A percentile compares a stretch with the other conserved stretches of the same genome.
phyloP scores from a whole-genome alignment of 2,329 filamentous ascomycete species.

The Pyricularia pennisetigena region DNA sequence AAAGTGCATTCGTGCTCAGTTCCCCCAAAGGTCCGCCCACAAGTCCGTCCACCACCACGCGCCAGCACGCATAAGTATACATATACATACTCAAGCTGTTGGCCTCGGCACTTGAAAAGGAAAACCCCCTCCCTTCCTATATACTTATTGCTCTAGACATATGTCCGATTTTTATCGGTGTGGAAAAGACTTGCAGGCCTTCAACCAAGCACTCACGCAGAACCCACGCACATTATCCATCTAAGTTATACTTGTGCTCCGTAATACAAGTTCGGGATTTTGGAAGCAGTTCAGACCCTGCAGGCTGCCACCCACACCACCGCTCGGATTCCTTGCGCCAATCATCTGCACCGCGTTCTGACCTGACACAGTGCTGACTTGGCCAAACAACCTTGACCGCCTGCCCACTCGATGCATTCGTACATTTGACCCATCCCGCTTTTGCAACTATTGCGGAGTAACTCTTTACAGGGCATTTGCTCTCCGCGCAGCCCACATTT shows the following conservation, averaged over 20 bases:
- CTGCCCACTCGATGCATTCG: neutral
- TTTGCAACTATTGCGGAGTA: neutral
- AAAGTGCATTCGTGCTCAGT: neutral
- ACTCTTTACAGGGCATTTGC: neutral
- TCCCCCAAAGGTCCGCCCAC: neutral
- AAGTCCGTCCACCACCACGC: neutral
- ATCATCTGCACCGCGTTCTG: neutral
- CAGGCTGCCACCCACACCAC: neutral
- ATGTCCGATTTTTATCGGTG: neutral
- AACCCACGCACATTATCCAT: neutral
- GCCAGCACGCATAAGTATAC: neutral
- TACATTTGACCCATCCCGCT: neutral
- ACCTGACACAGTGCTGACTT: neutral
- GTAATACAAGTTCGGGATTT: neutral
- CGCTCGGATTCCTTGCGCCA: constrained; percentile 4
- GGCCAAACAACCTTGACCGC: constrained; percentile 2
- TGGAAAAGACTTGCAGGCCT: neutral
- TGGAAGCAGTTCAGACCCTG: neutral
- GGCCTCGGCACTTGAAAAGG: neutral
- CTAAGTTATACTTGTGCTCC: neutral
- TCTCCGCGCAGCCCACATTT: neutral
- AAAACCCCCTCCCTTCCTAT: neutral
- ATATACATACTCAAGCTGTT: neutral
- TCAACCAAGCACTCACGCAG: neutral
- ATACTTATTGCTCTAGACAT: neutral